phyloP scores from a whole-genome alignment of 805 yeast species.

The Tetrapisispora arboricola region DNA sequence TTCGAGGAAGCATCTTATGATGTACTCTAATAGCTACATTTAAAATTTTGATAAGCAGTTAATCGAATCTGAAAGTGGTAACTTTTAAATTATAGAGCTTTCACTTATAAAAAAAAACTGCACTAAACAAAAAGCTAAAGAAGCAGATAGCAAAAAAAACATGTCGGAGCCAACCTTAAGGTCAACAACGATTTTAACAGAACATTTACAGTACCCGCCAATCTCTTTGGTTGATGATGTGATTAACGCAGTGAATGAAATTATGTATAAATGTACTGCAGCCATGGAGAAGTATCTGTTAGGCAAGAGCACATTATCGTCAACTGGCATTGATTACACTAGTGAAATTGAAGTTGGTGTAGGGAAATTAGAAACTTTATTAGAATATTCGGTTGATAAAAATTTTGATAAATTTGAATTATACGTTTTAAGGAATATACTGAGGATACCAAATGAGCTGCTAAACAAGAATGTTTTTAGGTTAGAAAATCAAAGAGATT shows the following conservation, averaged over 20 bases:
- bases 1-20: too few relatives aligned
- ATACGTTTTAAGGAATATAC: slow-evolving; percentile 67
- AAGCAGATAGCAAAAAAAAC: background rate
- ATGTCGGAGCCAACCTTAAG: slow-evolving; percentile 32
- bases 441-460: slow-evolving; percentile 57
- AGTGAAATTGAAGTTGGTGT: slow-evolving; percentile 67
- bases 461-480: slow-evolving; percentile 57
- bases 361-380: slow-evolving; percentile 63
- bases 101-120: too few relatives aligned
- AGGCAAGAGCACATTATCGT: slow-evolving; percentile 14
- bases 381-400: slow-evolving; percentile 67
- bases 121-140: too few relatives aligned
- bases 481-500: slow-evolving; percentile 55
- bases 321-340: slow-evolving; percentile 17
- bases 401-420: slow-evolving; percentile 82
- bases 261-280: slow-evolving; percentile 70
- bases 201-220: slow-evolving; percentile 80
- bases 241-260: slow-evolving; percentile 76
- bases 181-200: slow-evolving; percentile 54
- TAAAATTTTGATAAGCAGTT: too few relatives aligned
- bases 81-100: too few relatives aligned
- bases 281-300: slow-evolving; percentile 61
- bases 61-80: too few relatives aligned
- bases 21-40: too few relatives aligned
- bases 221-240: slow-evolving; percentile 76